A percentile compares a stretch with the other conserved stretches of the same genome.
These are phyloP conservation scores for Trematosphaeria pertusa DNA, from an alignment of 2,329 filamentous ascomycete species.

Conservation along the genomic window DNA sequence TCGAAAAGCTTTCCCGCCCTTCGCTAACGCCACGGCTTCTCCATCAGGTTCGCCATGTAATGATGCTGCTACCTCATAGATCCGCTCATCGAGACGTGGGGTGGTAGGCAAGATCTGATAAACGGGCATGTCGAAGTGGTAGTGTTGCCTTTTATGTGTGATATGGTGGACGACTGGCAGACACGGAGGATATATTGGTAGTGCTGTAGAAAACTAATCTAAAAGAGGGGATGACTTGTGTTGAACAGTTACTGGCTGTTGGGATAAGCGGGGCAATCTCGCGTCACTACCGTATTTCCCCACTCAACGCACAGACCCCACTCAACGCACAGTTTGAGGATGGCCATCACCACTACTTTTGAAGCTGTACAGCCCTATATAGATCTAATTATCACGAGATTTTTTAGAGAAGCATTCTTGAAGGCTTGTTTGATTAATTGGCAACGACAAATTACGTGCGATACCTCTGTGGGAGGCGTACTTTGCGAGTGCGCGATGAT, in stretches of 20 bases:
- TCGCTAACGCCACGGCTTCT: not conserved
- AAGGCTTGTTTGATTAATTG: too few relatives aligned
- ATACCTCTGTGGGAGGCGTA: too few relatives aligned
- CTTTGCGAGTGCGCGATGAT: too few relatives aligned
- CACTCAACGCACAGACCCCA: too few relatives aligned
- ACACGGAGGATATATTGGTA: not conserved
- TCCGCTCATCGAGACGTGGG: constrained; percentile 1
- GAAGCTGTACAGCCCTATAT: too few relatives aligned
- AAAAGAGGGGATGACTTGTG: not conserved
- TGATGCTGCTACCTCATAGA: constrained; percentile 3
- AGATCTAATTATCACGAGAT: too few relatives aligned
- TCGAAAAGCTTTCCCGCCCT: not conserved
- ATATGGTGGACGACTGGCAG: constrained; percentile 1
- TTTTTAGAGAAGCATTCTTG: too few relatives aligned
- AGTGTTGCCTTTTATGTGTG: constrained; percentile 1
- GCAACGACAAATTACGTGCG: too few relatives aligned
- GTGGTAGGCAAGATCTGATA: constrained; percentile 2
- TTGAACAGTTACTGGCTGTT: constrained; percentile 2
- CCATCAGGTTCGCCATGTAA: constrained; percentile 1
- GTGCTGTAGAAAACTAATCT: constrained; percentile 3
- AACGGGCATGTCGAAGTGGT: constrained; percentile 1
- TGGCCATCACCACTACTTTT: too few relatives aligned
- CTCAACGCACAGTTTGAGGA: too few relatives aligned
- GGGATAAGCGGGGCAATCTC: constrained; percentile 1
- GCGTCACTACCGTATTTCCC: too few relatives aligned